Percentiles rank a stretch among this genome's conserved stretches.
Evolutionary conservation across 208 protist genomes (phyloP).

Genomic region (Crithidia brevicula): DNA sequence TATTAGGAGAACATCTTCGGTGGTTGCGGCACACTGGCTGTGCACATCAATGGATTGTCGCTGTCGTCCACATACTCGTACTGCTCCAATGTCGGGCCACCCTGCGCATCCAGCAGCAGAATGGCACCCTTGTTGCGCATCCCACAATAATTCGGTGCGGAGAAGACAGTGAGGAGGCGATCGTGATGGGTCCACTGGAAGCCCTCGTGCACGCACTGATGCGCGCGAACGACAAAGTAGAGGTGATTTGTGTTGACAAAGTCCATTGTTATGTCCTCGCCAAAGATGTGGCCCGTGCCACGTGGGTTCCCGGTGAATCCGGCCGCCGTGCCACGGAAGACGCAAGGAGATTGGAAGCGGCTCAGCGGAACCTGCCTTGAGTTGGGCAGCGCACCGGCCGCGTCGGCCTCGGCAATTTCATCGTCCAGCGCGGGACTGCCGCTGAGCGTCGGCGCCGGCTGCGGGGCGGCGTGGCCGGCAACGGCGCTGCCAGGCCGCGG

Average conservation of each 20-base stretch:
- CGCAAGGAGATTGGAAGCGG: conserved; percentile 32
- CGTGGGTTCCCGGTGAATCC: conserved; percentile 98
- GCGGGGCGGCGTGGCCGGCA: not conserved
- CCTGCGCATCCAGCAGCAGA: conserved; percentile 59
- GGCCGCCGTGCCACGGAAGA: conserved; percentile 55
- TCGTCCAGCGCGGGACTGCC: conserved; percentile 10
- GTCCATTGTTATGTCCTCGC: conserved; percentile 95
- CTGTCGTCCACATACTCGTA: conserved; percentile 47
- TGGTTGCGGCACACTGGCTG: conserved; percentile 15
- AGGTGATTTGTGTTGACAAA: conserved; percentile 98
- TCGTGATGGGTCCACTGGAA: conserved; percentile 99
- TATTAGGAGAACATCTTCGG: conserved; percentile 31
- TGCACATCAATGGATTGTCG: conserved; percentile 16
- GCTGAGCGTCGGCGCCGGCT: not conserved
- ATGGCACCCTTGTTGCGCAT: conserved; percentile 99
- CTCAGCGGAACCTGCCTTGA: conserved; percentile 28
- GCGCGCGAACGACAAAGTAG: conserved; percentile 98
- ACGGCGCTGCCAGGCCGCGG: not conserved
- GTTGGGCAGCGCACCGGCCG: conserved; percentile 1
- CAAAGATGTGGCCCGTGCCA: conserved; percentile 99
- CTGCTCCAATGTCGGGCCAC: conserved; percentile 61
- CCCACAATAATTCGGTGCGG: conserved; percentile 99
- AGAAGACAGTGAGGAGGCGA: conserved; percentile 99
- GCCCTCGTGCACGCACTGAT: conserved; percentile 98
- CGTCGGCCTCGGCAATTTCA: conserved; percentile 6